These are phyloP conservation scores for Claviceps quebecensis DNA, from an alignment of 2,329 filamentous ascomycete genomes.

Conservation along the genomic window DNA sequence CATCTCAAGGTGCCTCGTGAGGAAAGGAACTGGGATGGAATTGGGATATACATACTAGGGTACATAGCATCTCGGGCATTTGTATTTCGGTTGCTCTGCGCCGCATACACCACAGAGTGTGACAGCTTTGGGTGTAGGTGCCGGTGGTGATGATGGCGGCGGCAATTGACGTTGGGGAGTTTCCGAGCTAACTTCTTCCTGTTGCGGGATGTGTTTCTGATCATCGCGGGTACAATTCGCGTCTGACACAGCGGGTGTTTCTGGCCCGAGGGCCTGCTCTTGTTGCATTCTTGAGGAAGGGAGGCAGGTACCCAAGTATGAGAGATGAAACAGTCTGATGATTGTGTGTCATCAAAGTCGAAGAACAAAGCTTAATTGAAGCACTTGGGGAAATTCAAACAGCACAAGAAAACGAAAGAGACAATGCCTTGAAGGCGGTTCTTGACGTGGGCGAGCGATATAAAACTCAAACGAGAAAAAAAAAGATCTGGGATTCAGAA, in stretches of 20 bases:
- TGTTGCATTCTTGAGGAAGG: neutral
- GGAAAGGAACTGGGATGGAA: neutral
- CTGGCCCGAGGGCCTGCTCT: neutral
- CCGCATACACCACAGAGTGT: slow-evolving; percentile 39
- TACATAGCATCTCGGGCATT: slow-evolving; percentile 43
- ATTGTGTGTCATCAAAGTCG: neutral
- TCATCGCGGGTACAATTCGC: no score
- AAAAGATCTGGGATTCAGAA: neutral
- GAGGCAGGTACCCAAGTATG: neutral
- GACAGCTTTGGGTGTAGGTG: slow-evolving; percentile 2
- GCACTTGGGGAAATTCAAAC: no score
- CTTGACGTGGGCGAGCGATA: neutral
- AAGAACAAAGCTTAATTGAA: neutral
- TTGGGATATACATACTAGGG: slow-evolving; percentile 36
- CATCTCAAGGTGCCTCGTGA: neutral
- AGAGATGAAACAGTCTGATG: neutral
- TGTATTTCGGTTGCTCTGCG: slow-evolving; percentile 41
- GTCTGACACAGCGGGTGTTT: neutral
- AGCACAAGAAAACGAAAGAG: no score
- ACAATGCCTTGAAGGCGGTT: neutral
- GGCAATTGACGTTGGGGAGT: neutral
- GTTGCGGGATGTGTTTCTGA: neutral
- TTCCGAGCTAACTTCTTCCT: neutral
- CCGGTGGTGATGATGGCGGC: neutral
- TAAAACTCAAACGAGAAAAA: neutral